These are phyloP conservation scores for Urtica urens DNA, from an alignment of 306 rosid species.

Conservation along the genomic window DNA sequence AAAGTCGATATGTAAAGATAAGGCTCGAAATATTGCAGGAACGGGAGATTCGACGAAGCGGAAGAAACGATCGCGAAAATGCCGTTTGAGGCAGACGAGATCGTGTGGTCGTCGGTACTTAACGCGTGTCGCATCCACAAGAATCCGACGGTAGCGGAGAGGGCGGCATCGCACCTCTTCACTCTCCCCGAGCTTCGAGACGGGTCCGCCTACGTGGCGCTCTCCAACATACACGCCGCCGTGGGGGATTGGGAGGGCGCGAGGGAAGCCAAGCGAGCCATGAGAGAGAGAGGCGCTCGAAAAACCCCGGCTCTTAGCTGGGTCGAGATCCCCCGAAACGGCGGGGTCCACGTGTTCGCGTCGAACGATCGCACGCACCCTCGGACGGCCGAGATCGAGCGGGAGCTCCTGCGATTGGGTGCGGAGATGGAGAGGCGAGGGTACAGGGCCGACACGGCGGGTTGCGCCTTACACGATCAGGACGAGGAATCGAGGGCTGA, in stretches of 20 bases:
- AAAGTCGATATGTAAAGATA: too few relatives aligned
- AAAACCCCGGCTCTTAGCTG: slow-evolving; percentile 75
- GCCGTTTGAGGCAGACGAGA: slow-evolving; percentile 78
- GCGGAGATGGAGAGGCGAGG: slow-evolving; percentile 62
- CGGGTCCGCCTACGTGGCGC: slow-evolving; percentile 64
- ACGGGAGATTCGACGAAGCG: slow-evolving; percentile 58
- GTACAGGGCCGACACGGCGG: slow-evolving; percentile 58
- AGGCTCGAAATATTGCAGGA: too few relatives aligned
- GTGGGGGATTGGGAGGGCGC: slow-evolving; percentile 82
- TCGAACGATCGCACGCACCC: slow-evolving; percentile 60
- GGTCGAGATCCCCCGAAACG: slow-evolving; percentile 66
- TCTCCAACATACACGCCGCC: slow-evolving; percentile 83
- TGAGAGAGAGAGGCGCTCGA: slow-evolving; percentile 71
- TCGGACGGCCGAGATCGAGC: slow-evolving; percentile 34
- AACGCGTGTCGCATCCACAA: slow-evolving; percentile 80
- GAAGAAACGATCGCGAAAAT: slow-evolving; percentile 57
- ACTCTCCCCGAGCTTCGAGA: slow-evolving; percentile 54
- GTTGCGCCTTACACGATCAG: slow-evolving; percentile 68
- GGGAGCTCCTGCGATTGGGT: slow-evolving; percentile 47
- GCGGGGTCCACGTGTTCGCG: slow-evolving; percentile 59
- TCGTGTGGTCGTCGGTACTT: slow-evolving; percentile 76
- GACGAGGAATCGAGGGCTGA: slow-evolving; percentile 53
- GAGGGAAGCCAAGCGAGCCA: slow-evolving; percentile 64
- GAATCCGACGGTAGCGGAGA: slow-evolving; percentile 62
- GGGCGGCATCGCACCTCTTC: slow-evolving; percentile 63